Evolutionary conservation across 306 rosid species (phyloP).

Genomic region (Canavalia ensiformis): DNA sequence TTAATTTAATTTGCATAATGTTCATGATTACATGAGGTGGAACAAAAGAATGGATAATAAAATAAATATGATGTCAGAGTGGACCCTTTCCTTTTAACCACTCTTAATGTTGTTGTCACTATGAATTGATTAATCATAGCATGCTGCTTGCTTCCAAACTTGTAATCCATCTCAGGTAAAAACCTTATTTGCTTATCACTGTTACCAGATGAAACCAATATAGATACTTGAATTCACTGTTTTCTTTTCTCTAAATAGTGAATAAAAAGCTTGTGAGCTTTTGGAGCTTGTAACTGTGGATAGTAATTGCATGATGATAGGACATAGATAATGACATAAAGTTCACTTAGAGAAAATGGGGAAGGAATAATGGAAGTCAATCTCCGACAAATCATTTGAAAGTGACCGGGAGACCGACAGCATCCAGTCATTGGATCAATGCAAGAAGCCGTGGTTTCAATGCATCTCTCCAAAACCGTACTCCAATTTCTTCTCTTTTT

Average conservation of each 20-base stretch:
- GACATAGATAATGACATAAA: neutral
- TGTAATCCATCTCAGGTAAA: neutral
- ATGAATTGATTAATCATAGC: neutral
- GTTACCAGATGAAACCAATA: neutral
- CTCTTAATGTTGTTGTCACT: neutral
- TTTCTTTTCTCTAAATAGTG: neutral
- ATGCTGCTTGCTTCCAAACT: neutral
- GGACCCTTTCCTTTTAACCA: neutral
- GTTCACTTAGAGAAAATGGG: neutral
- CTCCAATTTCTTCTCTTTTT: conserved; percentile 16
- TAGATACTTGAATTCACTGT: neutral
- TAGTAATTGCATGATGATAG: neutral
- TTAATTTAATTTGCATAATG: neutral
- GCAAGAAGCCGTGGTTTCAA: conserved; percentile 58
- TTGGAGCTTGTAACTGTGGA: neutral
- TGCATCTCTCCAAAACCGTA: conserved; percentile 57
- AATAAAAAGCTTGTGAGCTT: neutral
- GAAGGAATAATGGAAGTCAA: neutral
- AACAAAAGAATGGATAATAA: neutral
- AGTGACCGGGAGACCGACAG: conserved; percentile 41
- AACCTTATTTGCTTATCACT: neutral
- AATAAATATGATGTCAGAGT: neutral
- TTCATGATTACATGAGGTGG: neutral
- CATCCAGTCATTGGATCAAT: conserved; percentile 44
- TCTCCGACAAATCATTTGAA: neutral